Evolutionary conservation across 2,329 filamentous ascomycete genomes (phyloP), one percentile per base, ranked within the genome.

Genomic region (Sporothrix luriei): DNA sequence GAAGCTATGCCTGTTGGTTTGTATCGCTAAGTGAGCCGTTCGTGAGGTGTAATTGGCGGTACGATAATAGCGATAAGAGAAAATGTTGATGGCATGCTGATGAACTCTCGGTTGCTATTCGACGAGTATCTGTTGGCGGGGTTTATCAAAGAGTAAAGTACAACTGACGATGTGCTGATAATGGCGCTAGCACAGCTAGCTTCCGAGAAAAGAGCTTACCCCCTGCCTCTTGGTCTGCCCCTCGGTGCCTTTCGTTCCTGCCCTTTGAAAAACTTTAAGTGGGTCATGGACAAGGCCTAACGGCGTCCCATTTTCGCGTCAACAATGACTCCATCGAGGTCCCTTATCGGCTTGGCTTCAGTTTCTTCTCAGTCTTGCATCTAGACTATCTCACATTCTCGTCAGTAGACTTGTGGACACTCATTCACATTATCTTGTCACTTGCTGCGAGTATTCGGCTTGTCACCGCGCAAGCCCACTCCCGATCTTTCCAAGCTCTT

Each of bases 61-160:
- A 33, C 7, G 43, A 64, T 64, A 64, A 48, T 51, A 16, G 61
- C 61, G 61, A 64, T 64, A 64, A 64, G 61, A 64, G 7, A 62
- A 33, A 49, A 48, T 9, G 13, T 61, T 24, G 55, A 40, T 24
- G 19, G 38, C 24, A 57, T 29, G 52, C 10, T 33, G 52, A 33
- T 62, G 48, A 16, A 26, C n/a, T 10, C 49, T 14, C 29, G 24
- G 21, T 13, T 62, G 14, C 24, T 13, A 49, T 48, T 49, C 33
- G 61, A 48, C 24, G 43, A 49, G 16, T 7, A 13, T 33, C 11
- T 64, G 43, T n/a, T 51, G 62, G 62, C 62, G 62, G 62, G 62
- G 62, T 65, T 24, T 11, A 62, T 14, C 4, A 19, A 19, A 64
- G 43, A 64, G 21, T 48, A 19, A 64, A 24, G 24, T 64, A 26